A percentile compares a stretch with the other conserved stretches of the same genome.
These are phyloP conservation scores for Fusarium kyushuense DNA, from an alignment of 2,329 filamentous ascomycete species.

Conservation along the genomic window DNA sequence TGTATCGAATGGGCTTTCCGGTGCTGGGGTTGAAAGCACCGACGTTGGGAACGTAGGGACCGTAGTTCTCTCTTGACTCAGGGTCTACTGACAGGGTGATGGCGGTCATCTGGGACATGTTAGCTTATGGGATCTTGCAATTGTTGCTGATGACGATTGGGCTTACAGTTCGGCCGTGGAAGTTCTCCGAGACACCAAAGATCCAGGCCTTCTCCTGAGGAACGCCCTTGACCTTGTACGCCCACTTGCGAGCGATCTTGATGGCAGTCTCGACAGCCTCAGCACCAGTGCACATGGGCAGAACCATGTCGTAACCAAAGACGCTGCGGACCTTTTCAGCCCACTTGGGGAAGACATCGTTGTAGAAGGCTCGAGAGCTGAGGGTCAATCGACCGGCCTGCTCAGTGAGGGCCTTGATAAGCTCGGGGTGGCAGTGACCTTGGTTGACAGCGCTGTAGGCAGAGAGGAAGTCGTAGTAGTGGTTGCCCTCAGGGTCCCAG, in stretches of 20 bases:
- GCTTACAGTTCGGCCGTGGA: slow-evolving; percentile 72
- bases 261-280: slow-evolving; percentile 41
- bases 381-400: slow-evolving; percentile 80
- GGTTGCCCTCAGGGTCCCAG: slow-evolving; percentile 95
- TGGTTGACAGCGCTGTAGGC: slow-evolving; percentile 70
- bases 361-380: slow-evolving; percentile 40
- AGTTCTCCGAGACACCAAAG: slow-evolving; percentile 41
- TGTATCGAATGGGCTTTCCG: slow-evolving; percentile 39
- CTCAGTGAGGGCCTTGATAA: slow-evolving; percentile 88
- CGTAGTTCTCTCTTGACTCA: slow-evolving; percentile 96
- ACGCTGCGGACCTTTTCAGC: slow-evolving; percentile 40
- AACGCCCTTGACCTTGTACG: slow-evolving; percentile 41
- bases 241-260: slow-evolving; percentile 42
- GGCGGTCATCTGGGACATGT: slow-evolving; percentile 77
- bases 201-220: slow-evolving; percentile 40
- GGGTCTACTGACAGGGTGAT: slow-evolving; percentile 96
- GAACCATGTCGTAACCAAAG: slow-evolving; percentile 40
- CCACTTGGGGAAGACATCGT: slow-evolving; percentile 42
- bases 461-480: slow-evolving; percentile 98
- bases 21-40: slow-evolving; percentile 66
- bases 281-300: slow-evolving; percentile 42
- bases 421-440: slow-evolving; percentile 75
- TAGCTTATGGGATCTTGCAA: slow-evolving; percentile 4
- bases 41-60: slow-evolving; percentile 91
- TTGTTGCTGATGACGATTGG: neutral